Conservation (phyloP, 345 rosid species). For the Pugionium cornutum region DNA sequence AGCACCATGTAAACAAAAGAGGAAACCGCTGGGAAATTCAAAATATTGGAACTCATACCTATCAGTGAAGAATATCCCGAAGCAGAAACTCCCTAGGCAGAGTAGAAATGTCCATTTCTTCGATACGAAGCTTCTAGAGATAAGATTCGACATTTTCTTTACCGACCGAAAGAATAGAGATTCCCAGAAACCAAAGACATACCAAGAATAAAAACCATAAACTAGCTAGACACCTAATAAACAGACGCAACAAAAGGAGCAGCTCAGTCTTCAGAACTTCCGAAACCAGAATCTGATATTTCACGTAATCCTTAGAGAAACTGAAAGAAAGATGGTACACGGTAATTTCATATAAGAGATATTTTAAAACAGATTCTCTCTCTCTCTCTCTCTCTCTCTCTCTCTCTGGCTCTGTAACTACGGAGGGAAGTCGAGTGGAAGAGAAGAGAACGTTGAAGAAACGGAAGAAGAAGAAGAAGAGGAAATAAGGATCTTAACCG, state of each 20-base stretch:
- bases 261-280: conserved; percentile 26
- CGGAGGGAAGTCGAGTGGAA: conserved; percentile 22
- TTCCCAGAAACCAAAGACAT: not conserved
- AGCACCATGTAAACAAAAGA: not conserved
- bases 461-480: conserved; percentile 27
- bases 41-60: conserved; percentile 29
- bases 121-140: conserved; percentile 52
- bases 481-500: conserved; percentile 33
- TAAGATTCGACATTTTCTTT: conserved; percentile 45
- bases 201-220: not conserved
- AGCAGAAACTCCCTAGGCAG: conserved; percentile 77
- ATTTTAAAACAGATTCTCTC: not conserved
- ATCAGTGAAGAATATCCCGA: conserved; percentile 79
- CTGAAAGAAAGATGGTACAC: not conserved
- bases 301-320: not conserved
- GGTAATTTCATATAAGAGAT: not conserved
- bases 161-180: not conserved
- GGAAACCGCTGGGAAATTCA: not conserved
- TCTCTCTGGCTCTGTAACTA: conserved; percentile 15
- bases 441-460: conserved; percentile 32
- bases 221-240: not conserved
- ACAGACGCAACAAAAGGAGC: not conserved
- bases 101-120: conserved; percentile 74
- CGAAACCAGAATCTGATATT: conserved; percentile 28
- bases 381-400: not conserved